These are phyloP conservation scores for Xylariaceae sp. DNA, from an alignment of 2,329 filamentous ascomycete genomes.

Conservation along the genomic window DNA sequence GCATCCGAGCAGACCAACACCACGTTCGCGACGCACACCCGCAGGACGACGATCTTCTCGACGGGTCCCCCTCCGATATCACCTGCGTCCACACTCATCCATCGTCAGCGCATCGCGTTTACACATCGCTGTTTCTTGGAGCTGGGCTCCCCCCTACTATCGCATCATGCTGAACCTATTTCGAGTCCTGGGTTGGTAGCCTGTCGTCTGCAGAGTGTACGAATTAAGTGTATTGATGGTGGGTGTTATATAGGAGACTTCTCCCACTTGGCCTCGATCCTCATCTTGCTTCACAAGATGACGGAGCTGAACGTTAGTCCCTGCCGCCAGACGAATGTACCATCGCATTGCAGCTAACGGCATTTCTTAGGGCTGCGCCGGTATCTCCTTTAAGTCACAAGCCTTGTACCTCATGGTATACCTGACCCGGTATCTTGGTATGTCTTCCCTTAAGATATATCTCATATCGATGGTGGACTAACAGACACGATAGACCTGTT, in stretches of 20 bases:
- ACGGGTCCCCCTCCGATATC: constrained; percentile 3
- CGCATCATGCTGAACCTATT: constrained; percentile 53
- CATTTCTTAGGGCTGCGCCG: constrained; percentile 75
- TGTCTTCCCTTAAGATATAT: constrained; percentile 12
- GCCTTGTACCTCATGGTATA: constrained; percentile 92
- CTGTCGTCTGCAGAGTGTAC: background rate
- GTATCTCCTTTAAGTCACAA: constrained; percentile 98
- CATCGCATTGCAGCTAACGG: constrained; percentile 20
- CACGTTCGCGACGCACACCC: background rate
- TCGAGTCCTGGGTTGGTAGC: constrained; percentile 48
- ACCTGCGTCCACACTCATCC: background rate
- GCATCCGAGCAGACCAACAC: background rate
- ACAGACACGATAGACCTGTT: constrained; percentile 63
- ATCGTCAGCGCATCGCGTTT: constrained; percentile 7
- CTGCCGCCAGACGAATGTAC: background rate
- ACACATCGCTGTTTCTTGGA: constrained; percentile 18
- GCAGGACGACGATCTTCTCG: background rate
- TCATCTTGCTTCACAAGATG: constrained; percentile 97
- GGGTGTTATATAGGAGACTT: constrained; percentile 66
- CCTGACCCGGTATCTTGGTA: constrained; percentile 84
- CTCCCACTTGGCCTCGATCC: constrained; percentile 88
- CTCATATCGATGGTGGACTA: background rate
- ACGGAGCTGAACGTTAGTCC: constrained; percentile 72
- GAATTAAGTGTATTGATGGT: constrained; percentile 20
- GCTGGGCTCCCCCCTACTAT: constrained; percentile 16